These are phyloP conservation scores for Scenedesmus sp. DNA, from an alignment of 163 green algal species.

Conservation along the genomic window DNA sequence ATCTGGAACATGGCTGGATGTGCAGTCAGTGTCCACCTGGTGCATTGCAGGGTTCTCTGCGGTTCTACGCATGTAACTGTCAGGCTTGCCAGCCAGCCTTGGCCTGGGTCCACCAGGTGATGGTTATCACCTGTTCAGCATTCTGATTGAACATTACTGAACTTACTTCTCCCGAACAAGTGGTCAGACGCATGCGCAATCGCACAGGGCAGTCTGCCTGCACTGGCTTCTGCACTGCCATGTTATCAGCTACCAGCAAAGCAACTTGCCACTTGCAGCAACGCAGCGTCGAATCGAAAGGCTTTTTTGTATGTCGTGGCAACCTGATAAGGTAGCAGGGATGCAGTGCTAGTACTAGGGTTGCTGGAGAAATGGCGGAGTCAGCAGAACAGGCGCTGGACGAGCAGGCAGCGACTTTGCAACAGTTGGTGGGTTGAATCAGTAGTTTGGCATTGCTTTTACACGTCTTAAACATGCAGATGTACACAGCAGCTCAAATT, in stretches of 20 bases:
- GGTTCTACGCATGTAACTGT: neutral
- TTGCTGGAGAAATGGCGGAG: conserved; percentile 4
- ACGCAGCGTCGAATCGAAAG: neutral
- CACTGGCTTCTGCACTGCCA: neutral
- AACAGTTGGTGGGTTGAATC: conserved; percentile 1
- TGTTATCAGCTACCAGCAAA: no score
- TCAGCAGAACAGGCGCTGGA: conserved; percentile 29
- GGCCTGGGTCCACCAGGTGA: no score
- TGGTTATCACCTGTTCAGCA: no score
- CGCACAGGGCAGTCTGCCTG: neutral
- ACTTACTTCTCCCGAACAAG: no score
- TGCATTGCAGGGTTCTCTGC: neutral
- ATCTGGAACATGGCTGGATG: no score
- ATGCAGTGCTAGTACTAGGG: conserved; percentile 8
- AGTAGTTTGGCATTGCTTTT: neutral
- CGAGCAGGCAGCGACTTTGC: conserved; percentile 20
- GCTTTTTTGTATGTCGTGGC: neutral
- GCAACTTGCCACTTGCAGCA: neutral
- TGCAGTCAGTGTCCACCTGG: neutral
- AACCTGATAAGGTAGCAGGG: neutral
- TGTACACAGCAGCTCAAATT: neutral
- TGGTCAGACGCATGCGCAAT: no score
- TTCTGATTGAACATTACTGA: no score
- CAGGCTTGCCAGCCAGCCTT: neutral
- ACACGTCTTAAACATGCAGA: neutral